Conservation (phyloP, 1,139 yeast species). For the Saccharomyces hybrid region DNA sequence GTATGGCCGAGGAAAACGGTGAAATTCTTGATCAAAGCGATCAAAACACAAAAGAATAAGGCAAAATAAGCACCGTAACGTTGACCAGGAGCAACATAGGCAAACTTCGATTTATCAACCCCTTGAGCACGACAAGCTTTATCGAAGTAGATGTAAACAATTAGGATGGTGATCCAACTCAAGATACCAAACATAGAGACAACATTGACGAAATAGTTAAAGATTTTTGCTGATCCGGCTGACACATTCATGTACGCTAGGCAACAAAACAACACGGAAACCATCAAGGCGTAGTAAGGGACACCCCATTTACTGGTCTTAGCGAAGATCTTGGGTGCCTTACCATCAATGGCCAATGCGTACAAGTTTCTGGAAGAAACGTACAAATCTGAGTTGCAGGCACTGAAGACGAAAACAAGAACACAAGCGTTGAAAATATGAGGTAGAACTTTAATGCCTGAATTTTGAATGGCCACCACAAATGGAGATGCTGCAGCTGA, state of each 20-base stretch:
- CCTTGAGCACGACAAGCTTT: slow-evolving; percentile 64
- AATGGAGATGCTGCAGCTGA: slow-evolving; percentile 77
- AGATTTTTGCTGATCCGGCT: slow-evolving; percentile 46
- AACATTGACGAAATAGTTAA: slow-evolving; percentile 60
- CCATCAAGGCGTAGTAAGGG: slow-evolving; percentile 45
- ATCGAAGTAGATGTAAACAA: slow-evolving; percentile 57
- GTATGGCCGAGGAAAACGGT: slow-evolving; percentile 51
- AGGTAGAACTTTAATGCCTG: slow-evolving; percentile 52
- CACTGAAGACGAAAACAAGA: slow-evolving; percentile 59
- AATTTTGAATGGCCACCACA: slow-evolving; percentile 53
- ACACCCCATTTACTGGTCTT: slow-evolving; percentile 59
- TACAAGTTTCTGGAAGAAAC: slow-evolving; percentile 63
- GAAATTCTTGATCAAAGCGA: slow-evolving; percentile 65
- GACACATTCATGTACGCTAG: slow-evolving; percentile 58
- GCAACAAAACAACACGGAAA: slow-evolving; percentile 42
- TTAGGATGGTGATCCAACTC: slow-evolving; percentile 58
- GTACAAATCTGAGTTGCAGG: slow-evolving; percentile 66
- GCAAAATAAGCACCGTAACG: slow-evolving; percentile 59
- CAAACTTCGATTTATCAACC: slow-evolving; percentile 38
- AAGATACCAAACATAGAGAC: slow-evolving; percentile 64
- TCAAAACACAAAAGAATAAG: slow-evolving; percentile 44
- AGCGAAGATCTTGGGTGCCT: slow-evolving; percentile 54
- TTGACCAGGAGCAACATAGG: slow-evolving; percentile 58
- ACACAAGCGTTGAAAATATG: slow-evolving; percentile 64
- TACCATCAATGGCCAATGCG: slow-evolving; percentile 53